Conservation (phyloP, 2,329 filamentous ascomycete genomes). For the Aspergillus sp. region DNA sequence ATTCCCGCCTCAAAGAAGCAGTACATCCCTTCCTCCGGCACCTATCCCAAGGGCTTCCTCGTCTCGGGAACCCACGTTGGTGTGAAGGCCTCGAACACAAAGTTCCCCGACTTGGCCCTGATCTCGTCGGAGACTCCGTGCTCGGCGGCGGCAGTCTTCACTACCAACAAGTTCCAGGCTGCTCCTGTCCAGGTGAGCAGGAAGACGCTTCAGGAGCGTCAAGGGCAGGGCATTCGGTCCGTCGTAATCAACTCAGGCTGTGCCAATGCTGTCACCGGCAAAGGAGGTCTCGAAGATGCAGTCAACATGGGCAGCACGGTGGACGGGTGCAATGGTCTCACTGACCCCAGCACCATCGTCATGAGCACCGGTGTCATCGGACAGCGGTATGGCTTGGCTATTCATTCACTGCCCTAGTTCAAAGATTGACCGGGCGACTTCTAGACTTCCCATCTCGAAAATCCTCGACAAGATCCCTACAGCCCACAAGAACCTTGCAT, state of each 20-base stretch:
- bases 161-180: conserved; percentile 96
- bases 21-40: conserved; percentile 79
- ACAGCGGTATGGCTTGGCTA: conserved; percentile 62
- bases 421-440: too few relatives aligned
- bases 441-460: conserved; percentile 79
- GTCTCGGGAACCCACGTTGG: conserved; percentile 86
- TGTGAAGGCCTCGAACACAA: conserved; percentile 88
- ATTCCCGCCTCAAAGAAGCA: conserved; percentile 81
- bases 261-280: conserved; percentile 94
- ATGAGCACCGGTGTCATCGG: conserved; percentile 99
- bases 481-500: conserved; percentile 66
- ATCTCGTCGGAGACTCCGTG: conserved; percentile 83
- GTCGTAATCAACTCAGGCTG: conserved; percentile 94
- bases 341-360: conserved; percentile 67
- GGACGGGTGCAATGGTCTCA: conserved; percentile 58
- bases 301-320: conserved; percentile 74
- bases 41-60: conserved; percentile 84
- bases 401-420: too few relatives aligned
- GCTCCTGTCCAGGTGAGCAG: conserved; percentile 86
- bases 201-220: conserved; percentile 62
- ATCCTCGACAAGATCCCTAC: conserved; percentile 78
- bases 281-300: conserved; percentile 83
- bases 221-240: conserved; percentile 67
- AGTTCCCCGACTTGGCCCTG: conserved; percentile 84
- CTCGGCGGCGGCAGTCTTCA: conserved; percentile 87